Conservation (phyloP, 208 protist species). For the Leishmania martiniquensis region DNA sequence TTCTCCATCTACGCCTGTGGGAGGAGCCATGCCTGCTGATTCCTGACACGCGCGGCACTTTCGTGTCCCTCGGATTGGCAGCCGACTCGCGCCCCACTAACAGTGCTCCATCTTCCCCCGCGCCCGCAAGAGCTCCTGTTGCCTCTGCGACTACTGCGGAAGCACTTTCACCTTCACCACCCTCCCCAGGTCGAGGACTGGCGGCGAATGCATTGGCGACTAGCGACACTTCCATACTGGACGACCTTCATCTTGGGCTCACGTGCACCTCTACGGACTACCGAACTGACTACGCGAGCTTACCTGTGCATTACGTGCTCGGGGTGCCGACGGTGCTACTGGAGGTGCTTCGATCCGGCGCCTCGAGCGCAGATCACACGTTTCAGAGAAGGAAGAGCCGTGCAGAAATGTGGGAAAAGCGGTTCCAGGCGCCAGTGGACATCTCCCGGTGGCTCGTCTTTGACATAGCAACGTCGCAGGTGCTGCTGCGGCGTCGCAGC, state of each 20-base stretch:
- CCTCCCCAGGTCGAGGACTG: not conserved
- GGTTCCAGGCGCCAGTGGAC: not conserved
- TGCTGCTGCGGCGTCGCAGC: conserved; percentile 28
- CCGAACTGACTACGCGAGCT: conserved; percentile 29
- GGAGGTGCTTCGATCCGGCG: not conserved
- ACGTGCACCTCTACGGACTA: conserved; percentile 16
- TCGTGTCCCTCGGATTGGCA: conserved; percentile 17
- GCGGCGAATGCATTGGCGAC: not conserved
- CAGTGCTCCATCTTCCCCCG: not conserved
- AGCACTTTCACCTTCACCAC: not conserved
- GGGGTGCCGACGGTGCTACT: conserved; percentile 33
- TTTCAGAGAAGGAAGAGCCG: not conserved
- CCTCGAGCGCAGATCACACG: not conserved
- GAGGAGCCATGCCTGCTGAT: conserved; percentile 32
- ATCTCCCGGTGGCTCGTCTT: conserved; percentile 35
- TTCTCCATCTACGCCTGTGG: conserved; percentile 12
- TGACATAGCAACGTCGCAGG: conserved; percentile 30
- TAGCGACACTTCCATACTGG: not conserved
- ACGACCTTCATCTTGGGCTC: conserved; percentile 17
- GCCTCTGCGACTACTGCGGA: not conserved
- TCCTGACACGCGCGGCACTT: conserved; percentile 16
- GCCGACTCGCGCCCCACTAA: not conserved
- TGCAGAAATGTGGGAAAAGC: not conserved
- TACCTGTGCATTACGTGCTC: conserved; percentile 35
- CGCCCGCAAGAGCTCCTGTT: not conserved